Evolutionary conservation across 441 rosid species (phyloP), one percentile per base, ranked within the genome.

Genomic region (Croton laevigatus): DNA sequence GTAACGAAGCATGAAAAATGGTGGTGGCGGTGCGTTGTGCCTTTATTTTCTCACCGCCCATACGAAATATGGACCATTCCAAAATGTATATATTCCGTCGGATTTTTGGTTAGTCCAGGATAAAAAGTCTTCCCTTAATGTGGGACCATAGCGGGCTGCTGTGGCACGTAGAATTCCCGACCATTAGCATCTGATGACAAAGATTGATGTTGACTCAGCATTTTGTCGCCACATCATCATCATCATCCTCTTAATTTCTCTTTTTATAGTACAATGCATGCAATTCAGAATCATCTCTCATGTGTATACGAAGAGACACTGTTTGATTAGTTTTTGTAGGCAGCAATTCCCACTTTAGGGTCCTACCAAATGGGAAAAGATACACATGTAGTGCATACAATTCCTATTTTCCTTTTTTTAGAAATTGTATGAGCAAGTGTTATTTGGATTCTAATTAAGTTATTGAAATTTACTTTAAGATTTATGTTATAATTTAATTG

Each of bases 101-200:
- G 69, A 58, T 46, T 14, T 27, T 40, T 45, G 19, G 62, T 14
- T 63, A 22, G 54, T 52, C 61, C 54, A 51, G n/a, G 23, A 48
- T 7, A 48, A 45, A 49, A 44, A 52, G 46, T 36, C 37, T 42
- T 37, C 6, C 14, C 46, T 8, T 44, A 46, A 34, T 4, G 1
- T 37, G 34, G 63, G 62, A 19, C 73, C 13, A 44, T 22, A 9
- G 17, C 3, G 0, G 23, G 59, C 66, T 53, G 69, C 69, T 68
- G 58, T 71, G 76, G 78, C 59, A 57, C 13, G 16, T 2, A 5
- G 76, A 69, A 74, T 64, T 69, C 55, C 79, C 67, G 72, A 71
- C 78, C 70, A 22, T 22, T 8, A 48, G 83, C 74, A 77, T 80
- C 78, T 62, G 71, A 70, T 13, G 59, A 72, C 63, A 62, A 59